These are phyloP conservation scores for Pleodorina starrii DNA, from an alignment of 139 green algal genomes.

Conservation along the genomic window DNA sequence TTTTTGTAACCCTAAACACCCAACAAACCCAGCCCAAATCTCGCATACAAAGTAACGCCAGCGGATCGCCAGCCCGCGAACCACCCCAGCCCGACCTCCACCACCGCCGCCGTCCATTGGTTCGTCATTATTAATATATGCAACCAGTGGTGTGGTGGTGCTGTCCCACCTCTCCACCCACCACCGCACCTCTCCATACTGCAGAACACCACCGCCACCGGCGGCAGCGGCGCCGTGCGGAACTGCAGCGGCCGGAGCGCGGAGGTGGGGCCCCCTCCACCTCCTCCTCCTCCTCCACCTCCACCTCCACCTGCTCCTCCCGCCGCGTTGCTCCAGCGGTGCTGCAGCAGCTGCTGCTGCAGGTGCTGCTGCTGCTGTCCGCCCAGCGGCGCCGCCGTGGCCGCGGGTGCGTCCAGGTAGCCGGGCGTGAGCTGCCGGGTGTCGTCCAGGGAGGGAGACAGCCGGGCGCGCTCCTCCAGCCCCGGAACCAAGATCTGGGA, in stretches of 20 bases:
- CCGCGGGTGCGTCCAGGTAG: conserved; percentile 72
- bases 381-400: conserved; percentile 53
- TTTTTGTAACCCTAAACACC: no score
- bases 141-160: no score
- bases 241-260: background rate
- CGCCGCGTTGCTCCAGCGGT: conserved; percentile 3
- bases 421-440: conserved; percentile 63
- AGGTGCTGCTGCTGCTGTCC: no score
- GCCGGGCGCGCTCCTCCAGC: conserved; percentile 69
- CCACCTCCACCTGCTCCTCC: background rate
- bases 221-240: conserved; percentile 27
- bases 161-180: no score
- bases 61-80: no score
- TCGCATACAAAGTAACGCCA: no score
- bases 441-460: conserved; percentile 41
- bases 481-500: conserved; percentile 62
- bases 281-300: background rate
- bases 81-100: no score
- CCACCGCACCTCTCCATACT: conserved; percentile 53
- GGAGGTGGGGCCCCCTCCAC: background rate
- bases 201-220: conserved; percentile 72
- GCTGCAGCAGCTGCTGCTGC: background rate
- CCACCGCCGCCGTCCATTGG: no score
- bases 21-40: no score
- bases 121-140: no score